Base-by-base conservation (phyloP, 2,329 filamentous ascomycete species). In the Aureobasidium namibiae region DNA sequence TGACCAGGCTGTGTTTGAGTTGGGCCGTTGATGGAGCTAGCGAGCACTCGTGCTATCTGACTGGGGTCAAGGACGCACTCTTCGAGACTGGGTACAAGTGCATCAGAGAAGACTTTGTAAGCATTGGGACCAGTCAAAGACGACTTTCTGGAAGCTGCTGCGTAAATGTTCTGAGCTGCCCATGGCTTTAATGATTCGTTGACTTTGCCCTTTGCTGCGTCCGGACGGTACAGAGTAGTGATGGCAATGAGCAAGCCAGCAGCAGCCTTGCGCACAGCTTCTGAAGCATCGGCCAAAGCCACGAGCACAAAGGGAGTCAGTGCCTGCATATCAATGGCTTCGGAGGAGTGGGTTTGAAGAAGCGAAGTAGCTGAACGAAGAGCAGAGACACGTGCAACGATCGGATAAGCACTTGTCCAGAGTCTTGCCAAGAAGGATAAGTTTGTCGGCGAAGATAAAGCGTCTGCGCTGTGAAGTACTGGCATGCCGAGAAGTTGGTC, bases 1-100 rank as follows among this genome's bases (percentile, higher is more conserved):
- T 41, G 36, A n/a, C 50, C 34, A 24, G 38, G 16, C 31, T 57
- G 48, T 33, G 56, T 63, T 38, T 70, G 65, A 46, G 68, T 59
- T 63, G 67, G 64, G 56, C 82, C 82, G 64, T 86, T 83, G 11
- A 94, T 70, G 0, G 80, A 74, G 33, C 77, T 79, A 61, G 82
- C 79, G 5, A 96, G 70, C 2, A 86, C 80, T 21, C 82, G 82
- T 26, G 80, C 76, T 45, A 96, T 79, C 62, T 94, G 86, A 29
- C 81, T 82, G 4, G 83, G 76, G 68, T 97, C 91, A 64, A 96
- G 82, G 3, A 92, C 80, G 67, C 87, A 95, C 72, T 96, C 94
- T 72, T 96, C 92, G 10, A 96, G 74, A 1, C 81, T 82, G 0
- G 89, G 89, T 21, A 90, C 71, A n/a, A 96, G 73, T 38, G 88